Evolutionary conservation across 2,329 filamentous ascomycete genomes (phyloP), one percentile per base, ranked within the genome.

Genomic region (Acephala macrosclerotiorum): DNA sequence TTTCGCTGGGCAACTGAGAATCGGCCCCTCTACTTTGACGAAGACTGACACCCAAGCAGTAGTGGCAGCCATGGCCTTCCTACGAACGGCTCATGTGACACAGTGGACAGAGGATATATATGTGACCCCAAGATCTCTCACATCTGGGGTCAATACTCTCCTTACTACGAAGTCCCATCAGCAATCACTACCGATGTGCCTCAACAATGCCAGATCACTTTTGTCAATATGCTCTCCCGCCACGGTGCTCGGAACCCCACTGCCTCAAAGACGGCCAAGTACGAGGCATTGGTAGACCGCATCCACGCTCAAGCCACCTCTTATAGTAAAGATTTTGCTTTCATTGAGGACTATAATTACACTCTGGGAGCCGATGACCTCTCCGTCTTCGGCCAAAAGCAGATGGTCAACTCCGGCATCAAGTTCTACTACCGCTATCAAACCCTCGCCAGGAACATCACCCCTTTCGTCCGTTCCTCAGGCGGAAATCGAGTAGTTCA

Each of bases 241-340:
- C 94, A 97, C 76, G 94, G 94, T 57, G 92, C 92, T 42, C 87
- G 94, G 60, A 91, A 93, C 75, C 94, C 94, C 0, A 97, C 94
- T 0, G 74, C 80, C 12, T 81, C 81, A 70, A 96, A 94, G 80
- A 86, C 89, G 0, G 75, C 77, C 12, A 75, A 77, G 7, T 97
- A 97, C 79, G 84, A 82, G 45, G 77, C 80, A 5, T 83, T 92
- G 9, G 82, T 97, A 61, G 76, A 83, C 33, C 85, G 85, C 57
- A 90, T 97, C 67, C 88, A 94, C 66, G 77, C 76, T 53, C 76
- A 73, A 42, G 82, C 82, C 11, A 84, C 82, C 1, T 77, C 78
- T 0, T 95, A 91, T 74, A 84, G 84, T 8, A 81, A 82, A 38
- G 84, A 85, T 29, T 93, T 88, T 73, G 83, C 84, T 18, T 97